A percentile compares a stretch with the other conserved stretches of the same genome.
Evolutionary conservation across 1,139 yeast genomes (phyloP).

Genomic region (Geotrichum candidum): DNA sequence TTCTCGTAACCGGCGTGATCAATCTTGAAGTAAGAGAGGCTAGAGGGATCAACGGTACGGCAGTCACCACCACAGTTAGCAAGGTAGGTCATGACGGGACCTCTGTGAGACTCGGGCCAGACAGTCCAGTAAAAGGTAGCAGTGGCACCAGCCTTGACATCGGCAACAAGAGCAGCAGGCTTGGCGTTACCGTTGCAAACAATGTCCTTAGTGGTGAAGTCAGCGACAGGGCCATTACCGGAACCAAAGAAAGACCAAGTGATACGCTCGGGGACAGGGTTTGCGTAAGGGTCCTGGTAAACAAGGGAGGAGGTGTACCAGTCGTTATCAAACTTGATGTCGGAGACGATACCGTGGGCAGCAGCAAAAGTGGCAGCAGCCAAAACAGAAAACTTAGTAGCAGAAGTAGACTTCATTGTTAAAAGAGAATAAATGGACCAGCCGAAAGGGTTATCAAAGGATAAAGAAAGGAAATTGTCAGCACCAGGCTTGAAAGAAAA

Average conservation of each 20-base stretch:
- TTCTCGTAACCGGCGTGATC: constrained; percentile 15
- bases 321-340: constrained; percentile 7
- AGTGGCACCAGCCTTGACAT: constrained; percentile 12
- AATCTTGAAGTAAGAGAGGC: constrained; percentile 17
- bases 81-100: constrained; percentile 18
- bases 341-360: constrained; percentile 17
- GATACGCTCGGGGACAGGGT: constrained; percentile 7
- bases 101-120: constrained; percentile 16
- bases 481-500: background rate
- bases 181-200: constrained; percentile 14
- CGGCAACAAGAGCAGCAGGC: constrained; percentile 9
- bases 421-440: background rate
- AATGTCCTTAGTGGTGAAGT: constrained; percentile 14
- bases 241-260: constrained; percentile 16
- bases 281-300: constrained; percentile 7
- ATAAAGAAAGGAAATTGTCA: background rate
- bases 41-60: constrained; percentile 10
- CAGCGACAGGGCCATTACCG: constrained; percentile 17
- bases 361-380: constrained; percentile 2
- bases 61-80: constrained; percentile 16
- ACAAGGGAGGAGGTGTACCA: constrained; percentile 12
- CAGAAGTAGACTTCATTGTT: constrained; percentile 3
- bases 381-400: background rate
- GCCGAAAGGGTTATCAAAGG: background rate
- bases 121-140: constrained; percentile 16